These are phyloP conservation scores for Diaporthe vaccinii DNA, from an alignment of 2,329 filamentous ascomycete species.

Conservation along the genomic window DNA sequence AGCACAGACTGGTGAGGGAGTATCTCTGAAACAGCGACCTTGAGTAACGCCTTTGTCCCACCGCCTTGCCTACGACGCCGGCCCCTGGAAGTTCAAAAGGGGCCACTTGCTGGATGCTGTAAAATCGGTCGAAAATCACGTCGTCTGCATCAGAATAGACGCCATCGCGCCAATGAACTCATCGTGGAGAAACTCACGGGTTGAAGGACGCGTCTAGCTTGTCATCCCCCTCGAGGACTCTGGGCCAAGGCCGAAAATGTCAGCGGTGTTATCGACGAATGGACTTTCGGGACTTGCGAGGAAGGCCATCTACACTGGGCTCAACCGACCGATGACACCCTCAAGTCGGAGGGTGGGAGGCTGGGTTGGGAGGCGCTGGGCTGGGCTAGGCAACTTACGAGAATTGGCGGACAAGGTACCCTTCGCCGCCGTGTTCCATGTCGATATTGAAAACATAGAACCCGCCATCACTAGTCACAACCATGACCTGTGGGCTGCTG, in stretches of 20 bases:
- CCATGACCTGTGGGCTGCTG: slow-evolving; percentile 96
- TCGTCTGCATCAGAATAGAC: background rate
- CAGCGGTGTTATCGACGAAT: background rate
- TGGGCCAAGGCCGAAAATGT: slow-evolving; percentile 44
- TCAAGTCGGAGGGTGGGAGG: background rate
- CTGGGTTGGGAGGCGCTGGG: background rate
- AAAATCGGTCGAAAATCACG: slow-evolving; percentile 3
- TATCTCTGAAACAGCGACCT: slow-evolving; percentile 13
- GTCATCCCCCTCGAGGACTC: slow-evolving; percentile 68
- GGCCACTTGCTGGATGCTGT: slow-evolving; percentile 18
- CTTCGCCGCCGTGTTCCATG: slow-evolving; percentile 93
- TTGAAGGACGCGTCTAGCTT: slow-evolving; percentile 62
- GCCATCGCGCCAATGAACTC: background rate
- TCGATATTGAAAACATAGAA: slow-evolving; percentile 98
- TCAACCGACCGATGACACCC: background rate
- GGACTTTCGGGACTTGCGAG: background rate
- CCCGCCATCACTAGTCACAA: slow-evolving; percentile 94
- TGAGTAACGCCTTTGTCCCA: slow-evolving; percentile 24
- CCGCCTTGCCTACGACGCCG: slow-evolving; percentile 15
- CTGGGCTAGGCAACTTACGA: slow-evolving; percentile 75
- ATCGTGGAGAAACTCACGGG: slow-evolving; percentile 10
- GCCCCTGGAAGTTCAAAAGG: background rate
- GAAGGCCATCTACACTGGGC: background rate
- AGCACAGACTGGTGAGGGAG: slow-evolving; percentile 4
- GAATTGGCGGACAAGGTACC: slow-evolving; percentile 90